phyloP scores from a whole-genome alignment of 2,329 filamentous ascomycete genomes.

The Fusarium gaditjirri region DNA sequence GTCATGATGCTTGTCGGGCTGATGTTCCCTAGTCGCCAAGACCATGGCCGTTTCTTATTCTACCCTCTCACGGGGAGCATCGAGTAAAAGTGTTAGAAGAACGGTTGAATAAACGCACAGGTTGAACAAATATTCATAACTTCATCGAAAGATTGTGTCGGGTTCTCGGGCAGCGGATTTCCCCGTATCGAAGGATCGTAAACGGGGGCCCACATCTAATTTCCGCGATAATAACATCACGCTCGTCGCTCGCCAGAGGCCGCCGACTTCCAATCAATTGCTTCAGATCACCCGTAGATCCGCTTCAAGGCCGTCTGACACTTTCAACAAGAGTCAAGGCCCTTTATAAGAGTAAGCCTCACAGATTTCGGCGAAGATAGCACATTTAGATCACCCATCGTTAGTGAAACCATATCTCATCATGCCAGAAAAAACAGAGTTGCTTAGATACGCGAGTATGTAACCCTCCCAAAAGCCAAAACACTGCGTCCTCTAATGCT shows the following conservation, averaged over 20 bases:
- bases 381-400: background rate
- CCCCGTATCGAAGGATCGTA: background rate
- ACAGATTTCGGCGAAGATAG: background rate
- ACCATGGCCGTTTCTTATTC: no score
- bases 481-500: background rate
- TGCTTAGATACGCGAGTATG: constrained; percentile 34
- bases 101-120: background rate
- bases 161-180: constrained; percentile 8
- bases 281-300: background rate
- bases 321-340: background rate
- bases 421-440: constrained; percentile 21
- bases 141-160: background rate
- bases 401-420: background rate
- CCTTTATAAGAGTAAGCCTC: background rate
- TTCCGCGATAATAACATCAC: constrained; percentile 6
- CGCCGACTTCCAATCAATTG: constrained; percentile 9
- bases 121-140: background rate
- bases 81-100: background rate
- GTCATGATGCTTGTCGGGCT: background rate
- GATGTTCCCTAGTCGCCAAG: background rate
- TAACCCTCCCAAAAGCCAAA: background rate
- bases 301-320: background rate
- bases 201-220: background rate
- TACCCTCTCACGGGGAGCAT: background rate
- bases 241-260: constrained; percentile 21